phyloP scores from a whole-genome alignment of 495 filamentous ascomycete genomes.

The Recurvomyces mirabilis region DNA sequence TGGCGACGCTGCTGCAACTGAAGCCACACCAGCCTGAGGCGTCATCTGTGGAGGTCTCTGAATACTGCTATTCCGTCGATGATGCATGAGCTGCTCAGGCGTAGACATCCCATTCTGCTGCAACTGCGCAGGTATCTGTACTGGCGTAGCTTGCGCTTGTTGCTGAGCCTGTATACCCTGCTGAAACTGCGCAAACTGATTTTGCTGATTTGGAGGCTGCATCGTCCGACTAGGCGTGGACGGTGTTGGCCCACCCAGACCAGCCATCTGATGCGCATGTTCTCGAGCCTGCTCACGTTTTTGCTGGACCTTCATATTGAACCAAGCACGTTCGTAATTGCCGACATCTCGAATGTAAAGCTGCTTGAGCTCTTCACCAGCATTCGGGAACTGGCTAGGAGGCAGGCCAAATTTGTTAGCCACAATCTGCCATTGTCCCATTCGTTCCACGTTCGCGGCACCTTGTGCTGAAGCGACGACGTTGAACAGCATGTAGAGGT shows the following conservation, averaged over 20 bases:
- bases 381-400: constrained; percentile 51
- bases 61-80: constrained; percentile 19
- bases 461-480: constrained; percentile 67
- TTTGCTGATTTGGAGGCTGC: constrained; percentile 30
- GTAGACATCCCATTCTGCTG: constrained; percentile 23
- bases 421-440: constrained; percentile 60
- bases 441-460: constrained; percentile 56
- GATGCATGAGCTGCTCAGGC: constrained; percentile 20
- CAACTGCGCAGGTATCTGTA: constrained; percentile 26
- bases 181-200: constrained; percentile 9
- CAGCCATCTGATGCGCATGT: constrained; percentile 34
- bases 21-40: constrained; percentile 5
- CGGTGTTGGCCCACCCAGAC: constrained; percentile 27
- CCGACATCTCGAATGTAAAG: constrained; percentile 51
- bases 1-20: constrained; percentile 16
- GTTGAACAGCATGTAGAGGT: constrained; percentile 63
- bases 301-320: constrained; percentile 29
- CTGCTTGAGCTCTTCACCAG: constrained; percentile 54
- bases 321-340: constrained; percentile 13
- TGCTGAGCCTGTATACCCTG: constrained; percentile 29
- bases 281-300: constrained; percentile 34
- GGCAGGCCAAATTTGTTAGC: constrained; percentile 56
- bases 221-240: constrained; percentile 38
- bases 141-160: constrained; percentile 17
- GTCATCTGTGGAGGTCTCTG: constrained; percentile 13